Base-by-base conservation (phyloP, 2,329 filamentous ascomycete species). In the Lachnellula suecica region DNA sequence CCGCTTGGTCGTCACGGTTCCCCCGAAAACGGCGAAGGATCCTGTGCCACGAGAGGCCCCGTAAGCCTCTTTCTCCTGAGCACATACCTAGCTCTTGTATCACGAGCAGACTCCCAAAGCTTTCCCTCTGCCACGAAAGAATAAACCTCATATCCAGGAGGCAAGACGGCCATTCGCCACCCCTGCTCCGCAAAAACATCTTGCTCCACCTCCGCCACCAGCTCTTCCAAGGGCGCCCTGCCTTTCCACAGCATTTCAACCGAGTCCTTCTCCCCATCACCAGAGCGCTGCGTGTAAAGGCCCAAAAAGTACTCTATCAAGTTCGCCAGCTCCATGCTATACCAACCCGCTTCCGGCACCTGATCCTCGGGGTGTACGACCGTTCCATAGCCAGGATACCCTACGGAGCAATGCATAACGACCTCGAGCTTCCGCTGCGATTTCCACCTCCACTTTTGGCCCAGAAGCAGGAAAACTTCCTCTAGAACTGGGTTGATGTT, bases 261-360 rank as follows among this genome's bases (percentile, higher is more conserved):
- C 8, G 29, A 15, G 15, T 31, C 29, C 29, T 8, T 15, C 15
- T 8, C 8, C 29, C 15, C 29, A 31, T n/a, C n/a, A n/a, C n/a
- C n/a, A n/a, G 29, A 31, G 15, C 15, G 29, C 29, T 15, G 29
- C 29, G 29, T 31, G 15, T 31, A 15, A 31, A 31, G 29, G 15
- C 15, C 29, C 29, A 31, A 31, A 31, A 31, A 31, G n/a, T n/a
- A n/a, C n/a, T 51, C 42, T 25, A 47, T 34, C 19, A 51, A n/a
- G 29, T 51, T 51, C 5, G 49, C 42, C 19, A 51, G 23, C 22
- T 51, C 49, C 49, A 51, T 46, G 31, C 49, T 51, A 25, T 44
- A 34, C 49, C 49, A 51, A n/a, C 42, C 7, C 1, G 15, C 9
- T 29, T 51, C 31, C 15, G 49, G 49, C 22, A 4, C 2, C 4